phyloP scores from a whole-genome alignment of 768 basidiomycete species.

The Podaxis sp. region DNA sequence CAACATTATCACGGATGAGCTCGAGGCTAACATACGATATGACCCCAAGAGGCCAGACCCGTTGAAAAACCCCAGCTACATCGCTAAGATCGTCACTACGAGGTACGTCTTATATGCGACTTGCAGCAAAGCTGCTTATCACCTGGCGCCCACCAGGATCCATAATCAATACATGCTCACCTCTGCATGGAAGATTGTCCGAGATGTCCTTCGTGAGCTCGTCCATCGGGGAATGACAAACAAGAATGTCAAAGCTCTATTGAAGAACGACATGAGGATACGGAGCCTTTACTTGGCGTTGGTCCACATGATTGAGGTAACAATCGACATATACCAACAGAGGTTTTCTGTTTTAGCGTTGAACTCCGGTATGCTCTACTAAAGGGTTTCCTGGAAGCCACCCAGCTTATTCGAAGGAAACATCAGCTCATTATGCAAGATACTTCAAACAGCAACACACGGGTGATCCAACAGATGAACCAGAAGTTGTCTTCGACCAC shows the following conservation, averaged over 20 bases:
- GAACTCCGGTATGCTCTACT: conserved; percentile 55
- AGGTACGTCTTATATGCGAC: conserved; percentile 38
- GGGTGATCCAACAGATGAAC: conserved; percentile 41
- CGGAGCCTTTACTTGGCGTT: conserved; percentile 62
- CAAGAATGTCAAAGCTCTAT: conserved; percentile 45
- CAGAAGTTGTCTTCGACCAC: conserved; percentile 56
- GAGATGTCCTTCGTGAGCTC: conserved; percentile 55
- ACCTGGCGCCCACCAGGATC: conserved; percentile 44
- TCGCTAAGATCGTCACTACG: conserved; percentile 60
- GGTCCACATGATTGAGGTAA: conserved; percentile 58
- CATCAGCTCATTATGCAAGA: conserved; percentile 65
- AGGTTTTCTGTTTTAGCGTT: conserved; percentile 70
- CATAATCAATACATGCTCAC: conserved; percentile 84
- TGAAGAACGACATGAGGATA: conserved; percentile 51
- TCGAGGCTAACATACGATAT: conserved; percentile 48
- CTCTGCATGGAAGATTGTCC: conserved; percentile 80
- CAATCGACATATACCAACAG: conserved; percentile 63
- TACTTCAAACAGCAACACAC: conserved; percentile 64
- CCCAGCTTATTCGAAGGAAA: conserved; percentile 2
- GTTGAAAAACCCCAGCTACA: conserved; percentile 42
- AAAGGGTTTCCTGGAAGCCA: background rate
- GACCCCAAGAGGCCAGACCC: conserved; percentile 27
- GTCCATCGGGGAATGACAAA: conserved; percentile 57
- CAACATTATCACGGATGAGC: conserved; percentile 53
- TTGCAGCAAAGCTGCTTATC: background rate